Evolutionary conservation across 768 basidiomycete genomes (phyloP), one percentile per base, ranked within the genome.

Genomic region (Serendipita sp.): DNA sequence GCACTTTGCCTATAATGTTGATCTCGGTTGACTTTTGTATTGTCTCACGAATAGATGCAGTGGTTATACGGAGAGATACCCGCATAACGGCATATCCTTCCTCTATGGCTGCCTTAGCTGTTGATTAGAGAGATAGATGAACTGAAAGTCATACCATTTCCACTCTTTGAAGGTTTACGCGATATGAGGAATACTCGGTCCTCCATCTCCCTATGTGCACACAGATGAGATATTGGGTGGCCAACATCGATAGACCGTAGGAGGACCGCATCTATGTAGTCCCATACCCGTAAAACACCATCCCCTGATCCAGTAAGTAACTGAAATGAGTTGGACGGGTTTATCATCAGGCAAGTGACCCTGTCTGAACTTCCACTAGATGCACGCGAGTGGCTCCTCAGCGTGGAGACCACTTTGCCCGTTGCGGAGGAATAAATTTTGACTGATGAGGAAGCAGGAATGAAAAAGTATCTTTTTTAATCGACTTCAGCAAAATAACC

Each of bases 251-350:
- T 80, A 1, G 85, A 88, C 64, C 84, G 82, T 64, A 97, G 75
- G 11, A 96, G 74, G 5, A 78, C 76, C 3, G 85, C 92, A 64
- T 96, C 93, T 41, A 94, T 74, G 72, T 88, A 94, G 74, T 98
- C 92, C 96, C 96, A 99, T 26, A 96, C 74, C 70, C 88, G 82
- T 65, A 98, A 73, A 38, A 78, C 79, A n/a, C 93, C 95, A 67
- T 92, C 87, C 64, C 84, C 68, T 5, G 90, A 89, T 53, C 83
- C 85, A 11, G 91, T 91, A 66, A 97, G 82, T 66, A 99, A 73
- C 71, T 98, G 96, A 66, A 91, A 88, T 26, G 83, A 78, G 73
- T 96, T 98, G 65, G 84, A 79, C 14, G 96, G 92, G 70, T 83
- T 87, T 62, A 98, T 73, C 42, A 84, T 74, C 42, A 85, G 81